Base-by-base conservation (phyloP, 768 basidiomycete species). In the Podaxis pistillaris region DNA sequence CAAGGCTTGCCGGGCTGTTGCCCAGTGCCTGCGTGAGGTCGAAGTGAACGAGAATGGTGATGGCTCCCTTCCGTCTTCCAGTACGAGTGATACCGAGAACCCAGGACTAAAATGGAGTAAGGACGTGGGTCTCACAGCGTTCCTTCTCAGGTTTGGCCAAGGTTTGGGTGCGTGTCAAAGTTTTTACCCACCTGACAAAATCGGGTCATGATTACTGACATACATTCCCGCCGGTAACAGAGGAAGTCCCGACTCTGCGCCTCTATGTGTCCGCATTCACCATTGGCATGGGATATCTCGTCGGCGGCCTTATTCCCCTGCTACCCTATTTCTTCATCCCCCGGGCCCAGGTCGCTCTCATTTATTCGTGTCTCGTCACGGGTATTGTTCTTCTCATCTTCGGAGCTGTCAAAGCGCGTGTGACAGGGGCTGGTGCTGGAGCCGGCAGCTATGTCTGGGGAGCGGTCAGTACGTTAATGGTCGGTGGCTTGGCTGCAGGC, bases 141-240 rank as follows among this genome's bases (percentile, higher is more conserved):
- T 99, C 78, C 76, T 99, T 68, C 83, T 98, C 68, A 97, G 94
- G 76, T 98, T 98, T 67, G 96, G 96, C n/a, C 90, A 92, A 72
- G 94, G 95, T 17, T 71, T 97, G 56, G 91, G 91, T 92, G 70
- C 65, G 88, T 33, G 33, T 33, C 33, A 33, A 61, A 49, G 19
- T 8, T 33, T 17, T 51, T 54, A 36, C 47, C 40, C 38, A 26
- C 9, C 36, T 30, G n/a, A 56, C 4, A 30, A 53, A 17, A 64
- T 33, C 33, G 8, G 33, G 33, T 9, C 33, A 33, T 33, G 33
- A 36, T 57, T 6, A 38, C 47, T 49, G 44, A 46, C 44, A 7
- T 9, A 46, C 19, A 5, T 46, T 19, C 7, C 15, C 40, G 40
- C 17, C 19, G 38, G 58, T 19, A 13, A 57, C 72, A 90, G 96